Percentiles rank a stretch among this genome's conserved stretches.
phyloP scores from a whole-genome alignment of 768 basidiomycete species.

The Favolaschia claudopus region DNA sequence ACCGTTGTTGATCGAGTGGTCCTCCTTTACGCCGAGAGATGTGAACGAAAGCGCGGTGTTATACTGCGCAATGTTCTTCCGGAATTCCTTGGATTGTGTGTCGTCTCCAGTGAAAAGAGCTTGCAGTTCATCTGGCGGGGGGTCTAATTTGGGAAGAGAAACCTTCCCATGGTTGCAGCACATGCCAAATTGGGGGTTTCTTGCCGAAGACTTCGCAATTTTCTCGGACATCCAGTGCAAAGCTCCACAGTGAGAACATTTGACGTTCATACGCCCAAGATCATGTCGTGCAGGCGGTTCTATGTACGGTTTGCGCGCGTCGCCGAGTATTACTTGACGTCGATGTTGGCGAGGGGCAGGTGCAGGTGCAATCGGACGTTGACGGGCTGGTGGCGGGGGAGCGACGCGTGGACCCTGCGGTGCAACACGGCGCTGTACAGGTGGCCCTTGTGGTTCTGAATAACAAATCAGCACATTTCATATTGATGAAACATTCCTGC shows the following conservation, averaged over 20 bases:
- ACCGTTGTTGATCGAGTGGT: constrained; percentile 29
- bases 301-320: constrained; percentile 15
- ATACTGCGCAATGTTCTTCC: constrained; percentile 41
- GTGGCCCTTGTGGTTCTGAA: too few species aligned
- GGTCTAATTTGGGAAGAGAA: constrained; percentile 17
- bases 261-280: constrained; percentile 27
- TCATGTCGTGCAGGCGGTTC: constrained; percentile 22
- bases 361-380: not conserved
- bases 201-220: not conserved
- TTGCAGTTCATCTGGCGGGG: constrained; percentile 13
- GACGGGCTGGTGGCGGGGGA: not conserved
- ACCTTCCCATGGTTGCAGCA: constrained; percentile 40
- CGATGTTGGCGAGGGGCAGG: not conserved
- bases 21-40: constrained; percentile 37
- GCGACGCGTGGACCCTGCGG: not conserved
- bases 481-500: too few species aligned
- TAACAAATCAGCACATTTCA: too few species aligned
- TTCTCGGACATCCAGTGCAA: constrained; percentile 29
- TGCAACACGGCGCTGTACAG: too few species aligned
- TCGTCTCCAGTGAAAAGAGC: constrained; percentile 9
- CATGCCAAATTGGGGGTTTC: constrained; percentile 29
- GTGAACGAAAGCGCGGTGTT: constrained; percentile 47
- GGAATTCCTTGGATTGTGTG: constrained; percentile 33
- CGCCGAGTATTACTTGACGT: not conserved
- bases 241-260: constrained; percentile 19